These are phyloP conservation scores for Dacryopinax primogenitus DNA, from an alignment of 768 basidiomycete species.

Conservation along the genomic window DNA sequence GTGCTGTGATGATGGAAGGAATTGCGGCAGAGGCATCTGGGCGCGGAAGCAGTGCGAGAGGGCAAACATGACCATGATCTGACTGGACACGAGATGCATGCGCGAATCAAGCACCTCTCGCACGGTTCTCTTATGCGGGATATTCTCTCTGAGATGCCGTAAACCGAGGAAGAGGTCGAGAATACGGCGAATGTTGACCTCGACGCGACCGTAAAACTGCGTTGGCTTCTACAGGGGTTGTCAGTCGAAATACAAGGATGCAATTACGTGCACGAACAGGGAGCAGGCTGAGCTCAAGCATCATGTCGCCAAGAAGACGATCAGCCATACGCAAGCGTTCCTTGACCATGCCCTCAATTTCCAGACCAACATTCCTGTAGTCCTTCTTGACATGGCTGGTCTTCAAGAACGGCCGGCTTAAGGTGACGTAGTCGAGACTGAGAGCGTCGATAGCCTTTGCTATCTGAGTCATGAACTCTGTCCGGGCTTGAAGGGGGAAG, in stretches of 20 bases:
- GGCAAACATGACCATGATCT: background rate
- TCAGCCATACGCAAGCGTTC: background rate
- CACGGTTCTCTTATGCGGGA: background rate
- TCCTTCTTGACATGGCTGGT: background rate
- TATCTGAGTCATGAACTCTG: background rate
- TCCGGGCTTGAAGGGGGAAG: background rate
- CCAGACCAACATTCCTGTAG: background rate
- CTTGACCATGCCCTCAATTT: background rate
- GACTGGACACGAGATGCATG: background rate
- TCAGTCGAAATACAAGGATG: background rate
- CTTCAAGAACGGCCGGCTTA: background rate
- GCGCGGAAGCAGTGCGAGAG: background rate
- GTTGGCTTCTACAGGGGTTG: background rate
- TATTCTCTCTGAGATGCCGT: background rate
- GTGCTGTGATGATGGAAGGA: background rate
- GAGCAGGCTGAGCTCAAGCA: background rate
- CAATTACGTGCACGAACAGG: too few species aligned
- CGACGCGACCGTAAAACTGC: background rate
- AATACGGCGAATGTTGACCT: background rate
- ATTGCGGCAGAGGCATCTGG: background rate
- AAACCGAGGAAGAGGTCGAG: background rate
- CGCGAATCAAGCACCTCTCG: background rate
- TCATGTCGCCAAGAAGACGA: background rate
- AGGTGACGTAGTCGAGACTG: background rate
- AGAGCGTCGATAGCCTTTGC: background rate